These are phyloP conservation scores for Scenedesmus sp. DNA, from an alignment of 163 green algal species.

Conservation along the genomic window DNA sequence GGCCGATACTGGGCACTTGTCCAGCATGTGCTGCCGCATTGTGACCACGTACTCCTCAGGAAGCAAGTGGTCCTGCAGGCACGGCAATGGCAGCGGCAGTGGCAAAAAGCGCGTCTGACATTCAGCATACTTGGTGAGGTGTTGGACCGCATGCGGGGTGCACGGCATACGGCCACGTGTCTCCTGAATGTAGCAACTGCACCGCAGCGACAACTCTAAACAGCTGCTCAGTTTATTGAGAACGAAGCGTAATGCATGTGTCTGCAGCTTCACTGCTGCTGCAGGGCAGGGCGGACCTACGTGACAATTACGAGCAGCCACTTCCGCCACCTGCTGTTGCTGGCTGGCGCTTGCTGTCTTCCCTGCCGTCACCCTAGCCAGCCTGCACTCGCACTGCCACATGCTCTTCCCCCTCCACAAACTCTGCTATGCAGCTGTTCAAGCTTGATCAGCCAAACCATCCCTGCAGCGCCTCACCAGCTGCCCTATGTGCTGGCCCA, in stretches of 20 bases:
- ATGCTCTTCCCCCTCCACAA: not conserved
- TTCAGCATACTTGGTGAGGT: not conserved
- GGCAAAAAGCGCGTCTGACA: not conserved
- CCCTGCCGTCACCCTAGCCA: not conserved
- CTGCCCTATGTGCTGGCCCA: conserved; percentile 92
- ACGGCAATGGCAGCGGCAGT: not conserved
- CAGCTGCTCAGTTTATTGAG: not conserved
- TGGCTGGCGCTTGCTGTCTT: not conserved
- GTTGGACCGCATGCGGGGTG: not conserved
- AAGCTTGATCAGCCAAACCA: not conserved
- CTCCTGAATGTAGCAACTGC: too few relatives aligned
- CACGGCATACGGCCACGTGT: not conserved
- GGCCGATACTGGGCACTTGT: conserved; percentile 81
- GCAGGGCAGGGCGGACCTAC: too few relatives aligned
- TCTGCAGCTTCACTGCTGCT: too few relatives aligned
- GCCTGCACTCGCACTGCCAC: not conserved
- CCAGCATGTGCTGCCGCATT: conserved; percentile 86
- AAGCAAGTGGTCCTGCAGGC: conserved; percentile 88
- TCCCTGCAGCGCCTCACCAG: conserved; percentile 69
- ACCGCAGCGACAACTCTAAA: not conserved
- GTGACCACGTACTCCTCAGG: conserved; percentile 89
- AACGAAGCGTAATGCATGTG: too few relatives aligned
- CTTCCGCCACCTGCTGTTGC: not conserved
- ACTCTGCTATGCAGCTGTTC: not conserved
- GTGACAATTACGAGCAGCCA: not conserved